phyloP scores from a whole-genome alignment of 1,284 basidiomycete genomes.

The Ganoderma resinaceum region DNA sequence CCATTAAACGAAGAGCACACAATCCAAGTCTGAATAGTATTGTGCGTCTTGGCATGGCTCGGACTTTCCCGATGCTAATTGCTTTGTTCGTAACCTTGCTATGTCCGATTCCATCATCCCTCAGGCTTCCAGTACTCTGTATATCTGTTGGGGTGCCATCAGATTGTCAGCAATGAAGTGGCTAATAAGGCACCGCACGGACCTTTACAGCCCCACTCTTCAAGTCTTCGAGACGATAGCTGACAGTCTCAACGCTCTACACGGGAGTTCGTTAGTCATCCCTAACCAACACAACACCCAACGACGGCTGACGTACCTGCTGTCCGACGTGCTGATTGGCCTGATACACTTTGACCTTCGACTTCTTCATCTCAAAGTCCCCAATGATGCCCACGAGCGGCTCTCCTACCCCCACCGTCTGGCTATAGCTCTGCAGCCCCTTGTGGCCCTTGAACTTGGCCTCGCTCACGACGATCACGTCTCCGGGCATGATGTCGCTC shows the following conservation, averaged over 20 bases:
- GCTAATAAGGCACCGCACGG: slow-evolving; percentile 4
- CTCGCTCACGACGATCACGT: slow-evolving; percentile 79
- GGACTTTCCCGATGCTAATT: background rate
- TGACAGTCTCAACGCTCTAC: slow-evolving; percentile 80
- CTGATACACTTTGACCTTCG: slow-evolving; percentile 84
- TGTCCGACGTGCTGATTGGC: slow-evolving; percentile 82
- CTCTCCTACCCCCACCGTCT: slow-evolving; percentile 63
- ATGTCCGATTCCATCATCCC: slow-evolving; percentile 13
- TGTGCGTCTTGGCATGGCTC: background rate
- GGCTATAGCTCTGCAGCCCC: slow-evolving; percentile 75
- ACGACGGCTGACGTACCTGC: slow-evolving; percentile 54
- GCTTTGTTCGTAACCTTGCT: background rate
- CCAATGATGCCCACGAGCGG: slow-evolving; percentile 78
- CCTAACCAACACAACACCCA: slow-evolving; percentile 17
- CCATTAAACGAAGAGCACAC: background rate
- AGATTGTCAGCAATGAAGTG: background rate
- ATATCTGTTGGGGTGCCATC: slow-evolving; percentile 29
- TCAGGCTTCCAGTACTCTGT: slow-evolving; percentile 39
- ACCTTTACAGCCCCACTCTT: slow-evolving; percentile 87
- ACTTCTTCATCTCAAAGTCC: slow-evolving; percentile 87
- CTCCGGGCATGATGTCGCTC: slow-evolving; percentile 87
- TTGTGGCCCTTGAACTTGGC: slow-evolving; percentile 91
- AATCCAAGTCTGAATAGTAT: background rate
- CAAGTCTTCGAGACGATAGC: slow-evolving; percentile 88
- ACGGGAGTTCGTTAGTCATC: slow-evolving; percentile 5